phyloP scores from a whole-genome alignment of 352 stramenopile species.

The Phytophthora citrophthora region DNA sequence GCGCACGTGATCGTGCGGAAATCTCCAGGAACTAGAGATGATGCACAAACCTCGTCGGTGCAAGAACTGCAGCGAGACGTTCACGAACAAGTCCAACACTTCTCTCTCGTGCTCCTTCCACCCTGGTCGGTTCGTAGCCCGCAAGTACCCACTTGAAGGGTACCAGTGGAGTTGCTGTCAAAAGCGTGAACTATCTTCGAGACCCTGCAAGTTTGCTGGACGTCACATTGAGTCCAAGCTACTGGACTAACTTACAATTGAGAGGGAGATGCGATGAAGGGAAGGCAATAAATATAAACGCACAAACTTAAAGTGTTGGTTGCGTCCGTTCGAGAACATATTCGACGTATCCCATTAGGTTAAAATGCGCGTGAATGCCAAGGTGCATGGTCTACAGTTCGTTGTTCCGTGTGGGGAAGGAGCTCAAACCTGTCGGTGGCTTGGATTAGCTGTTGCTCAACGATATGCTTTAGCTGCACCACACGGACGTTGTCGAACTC shows the following conservation, averaged over 20 bases:
- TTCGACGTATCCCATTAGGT: neutral
- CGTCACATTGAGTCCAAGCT: conserved; percentile 77
- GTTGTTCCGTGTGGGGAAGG: conserved; percentile 81
- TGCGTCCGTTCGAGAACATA: conserved; percentile 17
- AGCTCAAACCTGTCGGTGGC: conserved; percentile 80
- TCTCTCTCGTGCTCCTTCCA: conserved; percentile 84
- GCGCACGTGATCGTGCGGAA: conserved; percentile 63
- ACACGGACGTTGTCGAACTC: conserved; percentile 74
- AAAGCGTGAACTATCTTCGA: conserved; percentile 79
- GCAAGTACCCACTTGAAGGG: conserved; percentile 80
- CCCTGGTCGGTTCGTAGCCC: conserved; percentile 73
- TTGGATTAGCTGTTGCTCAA: conserved; percentile 81
- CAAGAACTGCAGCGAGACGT: conserved; percentile 86
- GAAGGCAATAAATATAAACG: conserved; percentile 21
- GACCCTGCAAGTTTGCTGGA: conserved; percentile 81
- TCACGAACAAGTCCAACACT: conserved; percentile 84
- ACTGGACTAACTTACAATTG: conserved; percentile 35
- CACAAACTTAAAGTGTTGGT: conserved; percentile 23
- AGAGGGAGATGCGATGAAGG: conserved; percentile 5
- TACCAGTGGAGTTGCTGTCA: conserved; percentile 88
- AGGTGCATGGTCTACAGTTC: conserved; percentile 77
- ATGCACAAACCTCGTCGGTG: conserved; percentile 78
- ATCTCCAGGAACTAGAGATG: conserved; percentile 75
- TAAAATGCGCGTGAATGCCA: conserved; percentile 68
- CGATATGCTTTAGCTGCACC: conserved; percentile 71